Percentiles rank a stretch among this genome's conserved stretches.
phyloP scores from a whole-genome alignment of 805 yeast species.

The Henningerozyma blattae region DNA sequence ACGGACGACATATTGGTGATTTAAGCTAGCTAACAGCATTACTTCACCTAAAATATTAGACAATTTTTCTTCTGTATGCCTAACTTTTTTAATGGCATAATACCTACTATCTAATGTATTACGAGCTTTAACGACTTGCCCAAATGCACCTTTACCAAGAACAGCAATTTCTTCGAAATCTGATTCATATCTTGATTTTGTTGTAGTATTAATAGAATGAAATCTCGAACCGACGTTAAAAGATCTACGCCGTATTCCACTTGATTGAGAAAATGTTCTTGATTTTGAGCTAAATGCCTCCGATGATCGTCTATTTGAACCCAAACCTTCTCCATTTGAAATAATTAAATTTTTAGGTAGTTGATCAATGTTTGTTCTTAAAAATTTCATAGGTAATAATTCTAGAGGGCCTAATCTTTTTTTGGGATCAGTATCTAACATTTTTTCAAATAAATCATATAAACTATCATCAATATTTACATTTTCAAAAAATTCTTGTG shows the following conservation, averaged over 20 bases:
- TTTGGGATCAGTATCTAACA: constrained; percentile 53
- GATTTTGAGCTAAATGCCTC: constrained; percentile 4
- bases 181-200: constrained; percentile 64
- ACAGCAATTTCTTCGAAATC: constrained; percentile 93
- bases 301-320: constrained; percentile 5
- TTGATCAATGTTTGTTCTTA: constrained; percentile 55
- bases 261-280: constrained; percentile 16
- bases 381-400: constrained; percentile 68
- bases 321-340: constrained; percentile 5
- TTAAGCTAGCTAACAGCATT: constrained; percentile 77
- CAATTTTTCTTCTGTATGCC: constrained; percentile 68
- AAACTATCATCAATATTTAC: constrained; percentile 43
- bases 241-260: constrained; percentile 27
- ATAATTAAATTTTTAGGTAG: constrained; percentile 19
- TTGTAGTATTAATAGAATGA: constrained; percentile 20
- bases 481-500: constrained; percentile 46
- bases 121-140: constrained; percentile 96
- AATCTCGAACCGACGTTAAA: constrained; percentile 29
- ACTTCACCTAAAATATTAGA: constrained; percentile 83
- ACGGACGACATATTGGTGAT: constrained; percentile 91
- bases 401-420: constrained; percentile 78
- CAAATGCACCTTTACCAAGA: constrained; percentile 91
- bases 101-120: constrained; percentile 88
- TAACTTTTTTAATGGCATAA: constrained; percentile 87
- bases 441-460: constrained; percentile 50